Evolutionary conservation across 257 asterid genomes (phyloP).

Genomic region (Solanum medicagineum): DNA sequence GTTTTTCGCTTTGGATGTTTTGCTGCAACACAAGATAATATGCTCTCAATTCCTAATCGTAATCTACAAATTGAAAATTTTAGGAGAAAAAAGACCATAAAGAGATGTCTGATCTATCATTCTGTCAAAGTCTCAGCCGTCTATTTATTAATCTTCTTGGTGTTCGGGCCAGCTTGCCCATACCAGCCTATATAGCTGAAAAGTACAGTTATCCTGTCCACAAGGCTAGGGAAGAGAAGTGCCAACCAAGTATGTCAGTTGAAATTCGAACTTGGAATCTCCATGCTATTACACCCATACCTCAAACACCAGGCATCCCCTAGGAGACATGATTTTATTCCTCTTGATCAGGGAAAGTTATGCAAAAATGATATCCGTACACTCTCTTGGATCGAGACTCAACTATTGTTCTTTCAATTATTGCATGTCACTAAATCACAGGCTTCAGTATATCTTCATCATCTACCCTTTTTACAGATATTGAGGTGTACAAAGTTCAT

Average conservation of each 20-base stretch:
- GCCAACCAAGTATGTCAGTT: background rate
- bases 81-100: background rate
- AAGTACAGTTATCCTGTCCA: background rate
- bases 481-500: background rate
- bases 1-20: constrained; percentile 56
- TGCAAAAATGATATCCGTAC: background rate
- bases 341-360: background rate
- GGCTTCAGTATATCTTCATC: background rate
- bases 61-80: background rate
- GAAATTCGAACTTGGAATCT: background rate
- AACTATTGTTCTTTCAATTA: background rate
- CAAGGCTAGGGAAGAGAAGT: background rate
- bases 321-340: background rate
- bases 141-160: background rate
- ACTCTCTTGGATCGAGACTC: background rate
- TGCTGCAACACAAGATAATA: constrained; percentile 29
- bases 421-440: background rate
- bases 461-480: background rate
- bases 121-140: background rate
- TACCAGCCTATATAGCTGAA: background rate
- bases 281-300: background rate
- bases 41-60: background rate
- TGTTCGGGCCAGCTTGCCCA: background rate
- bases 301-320: background rate
- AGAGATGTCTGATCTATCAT: background rate